phyloP scores from a whole-genome alignment of 495 filamentous ascomycete species.

The Elaphomyces granulatus region DNA sequence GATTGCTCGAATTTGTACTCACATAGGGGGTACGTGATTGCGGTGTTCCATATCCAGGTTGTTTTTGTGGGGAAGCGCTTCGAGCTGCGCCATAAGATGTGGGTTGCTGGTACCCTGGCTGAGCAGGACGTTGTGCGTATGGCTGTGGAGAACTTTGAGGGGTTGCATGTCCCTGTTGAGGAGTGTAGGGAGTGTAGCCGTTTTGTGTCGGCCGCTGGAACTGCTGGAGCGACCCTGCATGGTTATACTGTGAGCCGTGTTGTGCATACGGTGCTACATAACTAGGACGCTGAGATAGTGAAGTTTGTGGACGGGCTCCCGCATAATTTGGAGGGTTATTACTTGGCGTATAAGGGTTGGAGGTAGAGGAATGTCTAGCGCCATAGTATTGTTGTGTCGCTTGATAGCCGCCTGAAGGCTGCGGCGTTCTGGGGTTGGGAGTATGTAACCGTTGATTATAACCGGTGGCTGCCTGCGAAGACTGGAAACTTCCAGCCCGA shows the following conservation, averaged over 20 bases:
- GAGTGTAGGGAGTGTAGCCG: slow-evolving; percentile 24
- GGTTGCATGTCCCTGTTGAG: slow-evolving; percentile 16
- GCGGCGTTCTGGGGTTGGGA: slow-evolving; percentile 20
- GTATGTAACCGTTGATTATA: slow-evolving; percentile 26
- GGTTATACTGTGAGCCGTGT: slow-evolving; percentile 23
- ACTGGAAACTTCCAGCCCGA: slow-evolving; percentile 4
- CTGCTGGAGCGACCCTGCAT: slow-evolving; percentile 22
- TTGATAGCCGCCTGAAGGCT: slow-evolving; percentile 22
- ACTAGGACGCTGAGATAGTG: slow-evolving; percentile 28
- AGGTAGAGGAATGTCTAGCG: slow-evolving; percentile 25
- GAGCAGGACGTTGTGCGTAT: slow-evolving; percentile 28
- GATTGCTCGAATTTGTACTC: slow-evolving; percentile 11
- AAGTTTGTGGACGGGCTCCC: slow-evolving; percentile 27
- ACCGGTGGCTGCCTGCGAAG: slow-evolving; percentile 17
- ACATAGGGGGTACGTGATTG: slow-evolving; percentile 16
- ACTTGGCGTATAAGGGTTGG: slow-evolving; percentile 21
- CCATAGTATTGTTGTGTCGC: slow-evolving; percentile 27
- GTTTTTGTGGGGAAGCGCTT: slow-evolving; percentile 24
- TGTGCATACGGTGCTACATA: slow-evolving; percentile 26
- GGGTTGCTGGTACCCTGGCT: slow-evolving; percentile 26
- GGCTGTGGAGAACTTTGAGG: slow-evolving; percentile 25
- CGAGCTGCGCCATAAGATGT: slow-evolving; percentile 21
- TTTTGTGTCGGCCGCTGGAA: slow-evolving; percentile 29
- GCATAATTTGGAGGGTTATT: slow-evolving; percentile 19
- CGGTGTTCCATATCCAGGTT: slow-evolving; percentile 13